Percentiles rank a stretch among this genome's conserved stretches.
phyloP scores from a whole-genome alignment of 2,329 filamentous ascomycete species.

The Hymenoscyphus fructigenus region DNA sequence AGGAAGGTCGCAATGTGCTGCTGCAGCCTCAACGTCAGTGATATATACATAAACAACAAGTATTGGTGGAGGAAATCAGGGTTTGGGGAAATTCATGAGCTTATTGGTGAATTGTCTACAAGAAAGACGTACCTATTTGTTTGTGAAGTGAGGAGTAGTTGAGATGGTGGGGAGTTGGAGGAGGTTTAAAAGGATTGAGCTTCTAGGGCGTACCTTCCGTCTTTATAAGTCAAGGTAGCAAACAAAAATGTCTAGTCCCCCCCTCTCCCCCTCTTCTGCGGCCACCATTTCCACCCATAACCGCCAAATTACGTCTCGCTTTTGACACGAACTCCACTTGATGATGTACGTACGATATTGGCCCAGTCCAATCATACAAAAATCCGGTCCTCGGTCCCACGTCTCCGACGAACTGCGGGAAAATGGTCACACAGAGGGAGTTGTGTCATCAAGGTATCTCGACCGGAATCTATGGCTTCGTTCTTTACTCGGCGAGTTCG shows the following conservation, averaged over 20 bases:
- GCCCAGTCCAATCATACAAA: not conserved
- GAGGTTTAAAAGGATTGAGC: not conserved
- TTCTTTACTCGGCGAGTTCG: constrained; percentile 3
- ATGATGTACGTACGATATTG: not conserved
- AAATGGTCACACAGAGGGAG: not conserved
- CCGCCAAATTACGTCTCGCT: not conserved
- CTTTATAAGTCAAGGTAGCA: not conserved
- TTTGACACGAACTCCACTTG: not conserved
- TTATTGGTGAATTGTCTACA: not conserved
- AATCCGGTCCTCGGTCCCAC: constrained; percentile 1
- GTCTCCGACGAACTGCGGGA: constrained; percentile 6
- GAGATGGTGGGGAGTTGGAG: not conserved
- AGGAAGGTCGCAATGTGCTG: not conserved
- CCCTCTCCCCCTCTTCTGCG: not conserved
- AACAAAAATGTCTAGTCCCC: not conserved
- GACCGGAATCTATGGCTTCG: not conserved
- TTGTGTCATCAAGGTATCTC: not conserved
- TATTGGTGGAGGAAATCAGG: not conserved
- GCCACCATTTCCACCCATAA: not conserved
- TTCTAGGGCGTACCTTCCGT: not conserved
- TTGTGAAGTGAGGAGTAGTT: not conserved
- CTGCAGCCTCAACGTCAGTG: constrained; percentile 2
- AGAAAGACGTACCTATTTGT: not conserved
- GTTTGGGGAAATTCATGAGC: not conserved
- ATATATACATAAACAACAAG: not conserved